Evolutionary conservation across 345 rosid genomes (phyloP), one percentile per base, ranked within the genome.

Genomic region (Linum tenue): DNA sequence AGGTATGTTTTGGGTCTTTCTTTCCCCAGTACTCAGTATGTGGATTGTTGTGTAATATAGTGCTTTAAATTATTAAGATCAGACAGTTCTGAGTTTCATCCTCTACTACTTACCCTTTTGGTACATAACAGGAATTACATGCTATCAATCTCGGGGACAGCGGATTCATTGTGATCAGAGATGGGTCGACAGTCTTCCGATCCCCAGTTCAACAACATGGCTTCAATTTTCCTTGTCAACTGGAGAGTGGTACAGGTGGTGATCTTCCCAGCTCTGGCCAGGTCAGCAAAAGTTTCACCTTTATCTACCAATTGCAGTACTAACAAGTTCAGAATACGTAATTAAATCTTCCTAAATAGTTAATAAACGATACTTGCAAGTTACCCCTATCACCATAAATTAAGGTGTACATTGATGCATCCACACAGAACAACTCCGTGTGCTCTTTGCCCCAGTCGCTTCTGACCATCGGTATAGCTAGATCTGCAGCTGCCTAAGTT

Each of bases 181-280:
- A 70, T 67, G 78, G 78, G 50, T 63, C 65, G 48, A 70, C 74
- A 37, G 39, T 75, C n/a, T 75, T 75, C 22, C 72, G 64, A 7
- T 75, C 78, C 43, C 78, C 78, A 40, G 78, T 75, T 35, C 78
- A 75, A 61, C 78, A 75, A 66, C 78, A 75, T 59, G 74, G 72
- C 42, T 75, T 75, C 72, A 75, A 75, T 63, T 75, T 75, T 66
- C 70, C 78, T 0, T 75, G 67, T 58, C 78, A 75, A 62, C 64
- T 75, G 37, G 78, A 63, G 7, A 66, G 63, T 12, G 63, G 71
- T 12, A 44, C 55, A 14, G 55, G 17, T 2, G 74, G 78, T 59
- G 78, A 75, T 59, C 71, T 55, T 37, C 78, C 78, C 37, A 67
- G 69, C 69, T 62, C 78, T 41, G 74, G 74, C 56, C 78, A 75